These are phyloP conservation scores for Saprolegnia parasitica DNA, from an alignment of 352 stramenopile genomes.

Conservation along the genomic window DNA sequence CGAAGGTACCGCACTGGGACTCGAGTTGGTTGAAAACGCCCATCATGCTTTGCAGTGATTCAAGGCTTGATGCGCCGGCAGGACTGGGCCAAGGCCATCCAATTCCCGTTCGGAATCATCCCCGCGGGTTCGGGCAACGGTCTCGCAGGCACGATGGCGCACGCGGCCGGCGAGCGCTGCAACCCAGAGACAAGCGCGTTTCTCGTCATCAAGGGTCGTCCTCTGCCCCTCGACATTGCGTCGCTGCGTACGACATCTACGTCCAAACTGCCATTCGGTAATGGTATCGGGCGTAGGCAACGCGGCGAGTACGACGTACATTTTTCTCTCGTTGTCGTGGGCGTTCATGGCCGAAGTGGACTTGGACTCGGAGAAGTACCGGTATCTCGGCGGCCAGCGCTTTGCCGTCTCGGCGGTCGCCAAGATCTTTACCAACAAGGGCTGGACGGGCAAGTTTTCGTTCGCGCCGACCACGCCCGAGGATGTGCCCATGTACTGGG, in stretches of 20 bases:
- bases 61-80: slow-evolving; percentile 21
- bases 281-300: background rate
- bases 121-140: slow-evolving; percentile 21
- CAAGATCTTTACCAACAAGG: slow-evolving; percentile 43
- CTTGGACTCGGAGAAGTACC: slow-evolving; percentile 66
- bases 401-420: slow-evolving; percentile 59
- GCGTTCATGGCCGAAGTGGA: slow-evolving; percentile 79
- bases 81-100: slow-evolving; percentile 21
- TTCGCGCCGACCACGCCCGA: slow-evolving; percentile 32
- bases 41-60: slow-evolving; percentile 4
- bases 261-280: background rate
- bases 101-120: slow-evolving; percentile 13
- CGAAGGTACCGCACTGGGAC: slow-evolving; percentile 7
- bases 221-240: slow-evolving; percentile 14
- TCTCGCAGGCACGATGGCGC: slow-evolving; percentile 11
- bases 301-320: slow-evolving; percentile 28
- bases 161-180: slow-evolving; percentile 4
- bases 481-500: slow-evolving; percentile 29
- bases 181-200: slow-evolving; percentile 20
- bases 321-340: slow-evolving; percentile 81
- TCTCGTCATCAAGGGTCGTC: slow-evolving; percentile 13
- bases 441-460: slow-evolving; percentile 46
- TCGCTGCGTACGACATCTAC: background rate
- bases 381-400: slow-evolving; percentile 50
- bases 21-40: background rate